Evolutionary conservation across 2,329 filamentous ascomycete species (phyloP).

Genomic region (Cladosporium sp.): DNA sequence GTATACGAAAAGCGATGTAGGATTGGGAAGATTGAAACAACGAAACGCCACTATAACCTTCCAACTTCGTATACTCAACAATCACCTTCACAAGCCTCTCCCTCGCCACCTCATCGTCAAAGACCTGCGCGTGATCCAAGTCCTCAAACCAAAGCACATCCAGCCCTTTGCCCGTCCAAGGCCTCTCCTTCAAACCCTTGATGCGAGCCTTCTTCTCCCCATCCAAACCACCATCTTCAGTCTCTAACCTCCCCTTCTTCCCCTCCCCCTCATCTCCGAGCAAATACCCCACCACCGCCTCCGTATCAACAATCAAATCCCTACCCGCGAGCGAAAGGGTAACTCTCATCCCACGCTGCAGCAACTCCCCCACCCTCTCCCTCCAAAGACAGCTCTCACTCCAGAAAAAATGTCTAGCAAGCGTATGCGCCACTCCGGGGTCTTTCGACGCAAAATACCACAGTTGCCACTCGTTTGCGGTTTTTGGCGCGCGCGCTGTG

Average conservation of each 20-base stretch:
- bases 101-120: slow-evolving; percentile 34
- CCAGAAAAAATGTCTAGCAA: slow-evolving; percentile 69
- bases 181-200: slow-evolving; percentile 23
- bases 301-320: slow-evolving; percentile 63
- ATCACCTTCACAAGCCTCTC: slow-evolving; percentile 19
- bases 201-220: slow-evolving; percentile 20
- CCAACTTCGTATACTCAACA: slow-evolving; percentile 21
- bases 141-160: slow-evolving; percentile 58
- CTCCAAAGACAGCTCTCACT: slow-evolving; percentile 66
- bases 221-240: slow-evolving; percentile 26
- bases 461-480: slow-evolving; percentile 65
- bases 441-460: slow-evolving; percentile 69
- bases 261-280: slow-evolving; percentile 31
- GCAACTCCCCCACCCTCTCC: slow-evolving; percentile 52
- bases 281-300: slow-evolving; percentile 56
- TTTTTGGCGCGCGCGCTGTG: slow-evolving; percentile 42
- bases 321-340: slow-evolving; percentile 56
- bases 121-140: slow-evolving; percentile 62
- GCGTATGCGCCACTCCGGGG: slow-evolving; percentile 60
- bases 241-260: slow-evolving; percentile 18
- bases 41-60: too few relatives aligned
- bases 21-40: too few relatives aligned
- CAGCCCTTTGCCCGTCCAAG: slow-evolving; percentile 41
- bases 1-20: too few relatives aligned
- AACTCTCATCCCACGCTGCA: slow-evolving; percentile 36